Evolutionary conservation across 495 filamentous ascomycete species (phyloP), one percentile per base, ranked within the genome.

Genomic region (Eremomyces bilateralis): DNA sequence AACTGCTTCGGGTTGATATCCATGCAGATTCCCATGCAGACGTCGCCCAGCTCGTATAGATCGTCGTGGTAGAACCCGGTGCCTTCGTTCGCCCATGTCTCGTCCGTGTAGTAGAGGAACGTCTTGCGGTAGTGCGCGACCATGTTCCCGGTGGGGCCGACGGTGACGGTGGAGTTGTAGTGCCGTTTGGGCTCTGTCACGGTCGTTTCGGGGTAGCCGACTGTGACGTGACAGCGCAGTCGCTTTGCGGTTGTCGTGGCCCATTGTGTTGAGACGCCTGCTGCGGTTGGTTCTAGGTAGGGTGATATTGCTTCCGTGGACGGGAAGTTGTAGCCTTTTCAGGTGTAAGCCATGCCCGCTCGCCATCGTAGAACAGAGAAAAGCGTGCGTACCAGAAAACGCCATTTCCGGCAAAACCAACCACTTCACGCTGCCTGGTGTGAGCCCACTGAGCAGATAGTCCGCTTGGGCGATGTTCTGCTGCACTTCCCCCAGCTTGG

Each of bases 71-170:
- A 13, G 24, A 27, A 27, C 3, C 59, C 54, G 15, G 54, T 48
- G 8, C 80, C 80, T 54, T 93, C 84, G 1, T 63, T 51, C 1
- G 85, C 82, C 88, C 88, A 97, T 0, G 71, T 78, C 47, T 82
- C 81, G 47, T 95, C 85, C 1, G 81, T 88, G 55, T 78, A 79
- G 53, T 85, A 95, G 37, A 97, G 64, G 43, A 84, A 84, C 16
- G 61, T 62, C 51, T 97, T 97, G 43, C 88, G 74, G 52, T 93
- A 93, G 56, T 93, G 77, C 25, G 64, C 65, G 21, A 92, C 48
- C 0, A 76, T 67, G 30, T 74, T 59, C 11, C 90, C 88, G 1
- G 61, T 50, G 8, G 68, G 60, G 38, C 73, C 69, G n/a, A 94
- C 72, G 10, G 82, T 64, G 29, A 94, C 65, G 17, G 77, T 69